These are phyloP conservation scores for Harringtonia lauricola DNA, from an alignment of 2,329 filamentous ascomycete species.

Conservation along the genomic window DNA sequence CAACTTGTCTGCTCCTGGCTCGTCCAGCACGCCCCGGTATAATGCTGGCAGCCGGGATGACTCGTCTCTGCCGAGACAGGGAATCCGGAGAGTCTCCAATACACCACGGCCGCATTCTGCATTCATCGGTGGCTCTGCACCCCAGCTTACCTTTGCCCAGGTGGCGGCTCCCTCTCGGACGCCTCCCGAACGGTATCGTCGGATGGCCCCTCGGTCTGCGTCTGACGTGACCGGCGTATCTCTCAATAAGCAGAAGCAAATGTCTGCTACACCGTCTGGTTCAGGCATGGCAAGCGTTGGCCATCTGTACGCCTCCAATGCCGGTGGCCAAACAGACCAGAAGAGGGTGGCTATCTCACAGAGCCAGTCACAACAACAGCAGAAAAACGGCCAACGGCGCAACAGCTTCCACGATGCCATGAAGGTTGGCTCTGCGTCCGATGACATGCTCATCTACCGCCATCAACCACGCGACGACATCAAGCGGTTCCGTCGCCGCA, in stretches of 20 bases:
- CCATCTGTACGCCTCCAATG: conserved; percentile 32
- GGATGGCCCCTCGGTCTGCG: conserved; percentile 27
- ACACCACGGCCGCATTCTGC: conserved; percentile 31
- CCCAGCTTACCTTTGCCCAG: conserved; percentile 42
- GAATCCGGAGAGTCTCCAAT: conserved; percentile 27
- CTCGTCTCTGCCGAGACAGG: conserved; percentile 27
- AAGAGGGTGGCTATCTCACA: conserved; percentile 21
- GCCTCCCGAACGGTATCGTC: conserved; percentile 75
- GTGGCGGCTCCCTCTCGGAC: conserved; percentile 53
- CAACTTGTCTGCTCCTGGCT: conserved; percentile 26
- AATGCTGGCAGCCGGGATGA: conserved; percentile 39
- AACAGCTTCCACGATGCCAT: conserved; percentile 36
- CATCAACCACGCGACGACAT: conserved; percentile 51
- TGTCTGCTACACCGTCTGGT: conserved; percentile 34
- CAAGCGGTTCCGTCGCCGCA: conserved; percentile 71
- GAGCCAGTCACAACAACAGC: conserved; percentile 17
- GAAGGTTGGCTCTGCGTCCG: conserved; percentile 39
- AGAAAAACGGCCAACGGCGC: conserved; percentile 32
- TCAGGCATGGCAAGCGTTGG: conserved; percentile 43
- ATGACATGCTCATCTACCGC: conserved; percentile 58
- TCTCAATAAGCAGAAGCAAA: conserved; percentile 13
- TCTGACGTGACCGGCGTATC: conserved; percentile 31
- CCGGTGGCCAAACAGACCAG: conserved; percentile 24
- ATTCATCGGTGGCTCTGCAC: conserved; percentile 23
- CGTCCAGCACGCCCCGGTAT: conserved; percentile 17